Base-by-base conservation (phyloP, 1,284 basidiomycete species). In the Ganoderma resinaceum region DNA sequence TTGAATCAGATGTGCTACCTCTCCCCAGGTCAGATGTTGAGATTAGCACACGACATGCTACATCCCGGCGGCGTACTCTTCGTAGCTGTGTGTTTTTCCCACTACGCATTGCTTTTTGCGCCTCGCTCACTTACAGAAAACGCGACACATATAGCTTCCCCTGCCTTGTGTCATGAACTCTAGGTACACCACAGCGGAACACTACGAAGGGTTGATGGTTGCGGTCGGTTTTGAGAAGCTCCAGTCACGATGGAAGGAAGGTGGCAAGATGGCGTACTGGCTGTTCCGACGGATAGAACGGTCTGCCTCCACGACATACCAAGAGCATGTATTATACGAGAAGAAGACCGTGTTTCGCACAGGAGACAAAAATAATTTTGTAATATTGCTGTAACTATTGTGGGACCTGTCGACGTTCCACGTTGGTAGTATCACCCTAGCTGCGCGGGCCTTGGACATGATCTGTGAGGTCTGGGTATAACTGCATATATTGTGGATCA, bases 131-230 rank as follows among this genome's bases (percentile, higher is more conserved):
- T 46, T 23, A 61, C 18, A 7, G n/a, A 37, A 37, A 33, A 37
- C 23, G 20, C 20, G 37, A 70, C 70, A 52, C 68, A 14, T 29
- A 18, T 66, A 93, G 92, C 86, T 97, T 2, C 95, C 95, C 0
- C 82, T 91, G 18, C 91, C 95, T 2, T 97, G 95, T 75, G 84
- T 96, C 29, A 78, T 83, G 31, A 97, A 96, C 77, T 96, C 95
- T 3, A 87, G 95, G 6, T 96, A 96, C 77, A 79, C 93, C 68
- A 88, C 90, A 3, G 81, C 85, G 20, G 85, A 87, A 16, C 86
- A 86, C 55, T 84, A 95, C 9, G 78, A 80, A 33, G 76, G 77
- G 0, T 79, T 96, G 35, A 90, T 95, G 89, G 70, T 76, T 0
- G 75, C 79, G 3, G 76, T 95, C 1, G 94, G 94, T 0, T 95